Conservation (phyloP, 352 stramenopile genomes). For the Thalassiosira exigua region DNA sequence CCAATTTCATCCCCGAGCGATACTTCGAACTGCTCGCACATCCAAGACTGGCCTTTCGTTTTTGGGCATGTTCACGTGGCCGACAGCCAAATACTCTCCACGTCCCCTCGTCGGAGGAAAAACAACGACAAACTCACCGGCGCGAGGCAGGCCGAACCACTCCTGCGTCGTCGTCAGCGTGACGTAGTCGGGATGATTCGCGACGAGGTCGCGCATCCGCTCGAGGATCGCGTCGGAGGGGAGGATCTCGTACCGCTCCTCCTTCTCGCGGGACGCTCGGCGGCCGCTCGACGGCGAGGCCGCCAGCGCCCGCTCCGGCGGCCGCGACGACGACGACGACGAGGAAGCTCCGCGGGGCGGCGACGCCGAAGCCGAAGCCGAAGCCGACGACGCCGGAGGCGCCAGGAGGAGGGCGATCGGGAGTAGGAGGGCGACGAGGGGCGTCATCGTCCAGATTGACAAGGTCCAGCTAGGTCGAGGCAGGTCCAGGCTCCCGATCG, state of each 20-base stretch:
- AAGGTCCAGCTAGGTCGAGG: no score
- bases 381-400: background rate
- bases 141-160: slow-evolving; percentile 70
- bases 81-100: no score
- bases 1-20: no score
- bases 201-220: slow-evolving; percentile 51
- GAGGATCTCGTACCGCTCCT: slow-evolving; percentile 58
- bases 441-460: no score
- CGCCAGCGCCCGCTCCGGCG: no score
- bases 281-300: background rate
- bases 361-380: background rate
- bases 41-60: no score
- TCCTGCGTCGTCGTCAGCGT: slow-evolving; percentile 78
- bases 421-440: no score
- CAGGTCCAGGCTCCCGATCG: no score
- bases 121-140: slow-evolving; percentile 56
- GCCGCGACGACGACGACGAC: background rate
- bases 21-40: no score
- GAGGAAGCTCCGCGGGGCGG: background rate
- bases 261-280: slow-evolving; percentile 6
- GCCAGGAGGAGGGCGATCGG: background rate
- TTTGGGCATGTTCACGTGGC: no score
- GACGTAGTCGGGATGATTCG: slow-evolving; percentile 69
- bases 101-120: no score
- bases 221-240: slow-evolving; percentile 38